Evolutionary conservation across 352 stramenopile species (phyloP), one percentile per base, ranked within the genome.

Genomic region (Phytophthora fragariaefolia): DNA sequence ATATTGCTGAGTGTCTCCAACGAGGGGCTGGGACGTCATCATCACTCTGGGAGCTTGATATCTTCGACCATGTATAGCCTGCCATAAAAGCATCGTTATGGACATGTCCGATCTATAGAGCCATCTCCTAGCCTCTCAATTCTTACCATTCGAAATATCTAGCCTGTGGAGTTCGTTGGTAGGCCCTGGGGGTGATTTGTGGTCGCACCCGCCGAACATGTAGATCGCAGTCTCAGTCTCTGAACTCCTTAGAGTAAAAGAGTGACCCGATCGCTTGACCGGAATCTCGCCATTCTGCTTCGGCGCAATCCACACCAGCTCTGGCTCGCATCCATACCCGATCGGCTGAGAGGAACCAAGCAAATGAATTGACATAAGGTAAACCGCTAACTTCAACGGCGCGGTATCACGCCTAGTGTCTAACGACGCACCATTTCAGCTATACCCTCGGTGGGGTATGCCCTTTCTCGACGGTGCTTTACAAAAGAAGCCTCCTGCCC

Each of bases 111-210:
- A 47, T 9, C n/a, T n/a, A n/a, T n/a, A n/a, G n/a, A n/a, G n/a
- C n/a, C n/a, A n/a, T n/a, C n/a, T n/a, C n/a, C n/a, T n/a, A 36
- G 30, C 30, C 30, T 36, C 12, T 36, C n/a, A n/a, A n/a, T 23
- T 23, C 30, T 38, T 71, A 80, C 82, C 91, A 62, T 87, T 85
- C 49, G 66, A 90, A 77, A 98, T 89, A 53, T 99, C 96, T 8
- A 98, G 84, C 56, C 93, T 94, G 75, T 90, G 98, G 4, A 98
- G 82, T 57, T 98, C 95, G 58, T 98, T 97, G 7, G 88, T 99
- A 18, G 96, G 97, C 8, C 95, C 95, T 34, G 96, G 95, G 3
- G 95, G 92, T 3, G 85, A 85, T 50, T 94, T 92, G 62, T 97
- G 86, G 73, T 97, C 92, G 64, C 85, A 97, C 13, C 97, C 97